Evolutionary conservation across 805 yeast species (phyloP).

Genomic region (Ogataea pignaliae): DNA sequence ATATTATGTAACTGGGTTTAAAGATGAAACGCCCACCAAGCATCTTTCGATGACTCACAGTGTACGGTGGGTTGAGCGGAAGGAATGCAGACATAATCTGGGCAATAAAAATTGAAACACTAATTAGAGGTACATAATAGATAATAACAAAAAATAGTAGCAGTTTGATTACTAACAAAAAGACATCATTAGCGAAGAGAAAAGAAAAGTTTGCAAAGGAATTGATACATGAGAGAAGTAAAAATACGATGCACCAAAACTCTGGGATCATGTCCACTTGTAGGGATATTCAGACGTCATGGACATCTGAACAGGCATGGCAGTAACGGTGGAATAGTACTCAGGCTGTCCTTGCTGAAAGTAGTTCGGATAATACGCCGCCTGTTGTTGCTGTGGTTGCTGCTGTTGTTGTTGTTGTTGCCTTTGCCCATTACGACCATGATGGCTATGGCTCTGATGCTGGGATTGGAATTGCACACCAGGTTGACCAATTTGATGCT

Average conservation of each 20-base stretch:
- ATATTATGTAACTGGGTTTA: too few relatives aligned
- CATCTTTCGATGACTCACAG: too few relatives aligned
- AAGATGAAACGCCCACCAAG: too few relatives aligned
- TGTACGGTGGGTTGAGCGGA: too few relatives aligned
- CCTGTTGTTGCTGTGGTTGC: conserved; percentile 2
- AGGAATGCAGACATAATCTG: neutral
- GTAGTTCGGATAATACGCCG: conserved; percentile 1
- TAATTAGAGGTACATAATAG: neutral
- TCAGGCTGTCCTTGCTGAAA: neutral
- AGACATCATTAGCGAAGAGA: too few relatives aligned
- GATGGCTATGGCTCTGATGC: neutral
- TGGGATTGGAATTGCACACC: neutral
- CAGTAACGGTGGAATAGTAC: neutral
- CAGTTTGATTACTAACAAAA: too few relatives aligned
- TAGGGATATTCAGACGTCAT: neutral
- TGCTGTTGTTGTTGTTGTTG: neutral
- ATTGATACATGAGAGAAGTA: too few relatives aligned
- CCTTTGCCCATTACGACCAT: too few relatives aligned
- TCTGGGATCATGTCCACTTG: neutral
- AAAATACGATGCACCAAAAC: neutral
- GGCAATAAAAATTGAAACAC: neutral
- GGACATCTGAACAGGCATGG: neutral
- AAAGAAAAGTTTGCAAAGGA: too few relatives aligned
- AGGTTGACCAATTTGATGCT: neutral
- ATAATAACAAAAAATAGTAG: neutral